Conservation (phyloP, 129 eudicot genomes). For the Chrysanthemum lavandulifolium region DNA sequence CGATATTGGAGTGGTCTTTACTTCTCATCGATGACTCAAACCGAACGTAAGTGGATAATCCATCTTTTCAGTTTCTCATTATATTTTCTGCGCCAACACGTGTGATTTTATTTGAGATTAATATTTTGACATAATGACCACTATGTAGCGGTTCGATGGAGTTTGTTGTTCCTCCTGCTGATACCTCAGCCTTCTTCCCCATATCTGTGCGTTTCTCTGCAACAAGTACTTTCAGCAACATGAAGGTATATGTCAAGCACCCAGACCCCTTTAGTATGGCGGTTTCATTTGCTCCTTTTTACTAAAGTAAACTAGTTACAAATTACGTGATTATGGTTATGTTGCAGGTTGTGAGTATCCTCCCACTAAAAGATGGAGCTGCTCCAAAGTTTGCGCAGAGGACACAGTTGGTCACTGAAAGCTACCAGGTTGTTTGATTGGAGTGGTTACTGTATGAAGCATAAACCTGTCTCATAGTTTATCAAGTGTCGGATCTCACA, state of each 20-base stretch:
- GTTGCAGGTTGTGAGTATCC: slow-evolving; percentile 61
- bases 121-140: slow-evolving; percentile 22
- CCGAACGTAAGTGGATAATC: slow-evolving; percentile 56
- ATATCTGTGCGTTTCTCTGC: slow-evolving; percentile 92
- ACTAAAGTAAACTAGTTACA: neutral
- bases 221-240: slow-evolving; percentile 77
- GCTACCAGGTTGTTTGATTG: slow-evolving; percentile 84
- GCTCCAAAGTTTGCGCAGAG: slow-evolving; percentile 87
- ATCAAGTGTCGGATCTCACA: neutral
- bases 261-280: no score
- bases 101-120: neutral
- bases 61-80: neutral
- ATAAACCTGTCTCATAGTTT: no score
- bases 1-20: slow-evolving; percentile 90
- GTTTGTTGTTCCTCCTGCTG: slow-evolving; percentile 93
- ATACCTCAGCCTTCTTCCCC: slow-evolving; percentile 84
- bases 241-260: slow-evolving; percentile 52
- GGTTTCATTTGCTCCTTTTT: neutral
- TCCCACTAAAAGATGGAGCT: slow-evolving; percentile 75
- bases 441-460: neutral
- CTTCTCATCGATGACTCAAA: slow-evolving; percentile 85
- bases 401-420: slow-evolving; percentile 66
- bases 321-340: neutral
- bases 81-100: neutral
- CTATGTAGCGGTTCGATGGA: slow-evolving; percentile 88